Base-by-base conservation (phyloP, 345 rosid genomes). In the Corymbia maculata region DNA sequence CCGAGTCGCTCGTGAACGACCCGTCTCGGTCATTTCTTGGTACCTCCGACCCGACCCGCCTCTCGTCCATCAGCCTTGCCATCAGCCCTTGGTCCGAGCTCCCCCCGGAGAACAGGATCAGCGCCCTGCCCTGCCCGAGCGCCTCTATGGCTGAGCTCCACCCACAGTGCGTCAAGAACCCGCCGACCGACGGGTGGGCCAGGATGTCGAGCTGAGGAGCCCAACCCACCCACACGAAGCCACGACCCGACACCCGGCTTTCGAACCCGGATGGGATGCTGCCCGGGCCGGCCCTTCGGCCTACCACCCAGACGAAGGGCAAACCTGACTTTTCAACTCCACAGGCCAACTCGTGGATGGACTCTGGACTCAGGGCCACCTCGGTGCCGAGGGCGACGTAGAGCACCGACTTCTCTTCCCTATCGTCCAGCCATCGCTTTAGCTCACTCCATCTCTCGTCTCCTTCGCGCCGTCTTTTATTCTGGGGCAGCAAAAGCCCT, bases 111-210 rank as follows among this genome's bases (percentile, higher is more conserved):
- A 91, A 59, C 51, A 90, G 26, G 17, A 91, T 79, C 87, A 91
- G 24, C 5, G 89, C 59, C 30, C 24, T 45, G 9, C 89, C 93
- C 9, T 86, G 84, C 4, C 88, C 53, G 14, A 90, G 88, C 14
- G 87, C 89, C 90, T 89, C 91, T 1, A 88, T 52, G 19, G 89
- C 89, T 1, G 91, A 90, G 86, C 90, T 85, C 88, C 90, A 86
- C 0, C 91, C 90, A 7, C 86, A 51, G 86, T 90, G 93, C 11
- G 90, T 91, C 88, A 91, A 70, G 89, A 91, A 89, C 21, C 91
- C 91, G 14, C 91, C 93, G 3, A 88, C 86, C 2, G 91, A 85
- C 16, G 32, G 5, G n/a, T 91, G 90, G 30, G 36, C 57, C 44
- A 91, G 88, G 79, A 91, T 89, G 22, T 79, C 64, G 3, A 85